These are phyloP conservation scores for Naganishia kalamii DNA, from an alignment of 768 basidiomycete genomes.

Conservation along the genomic window DNA sequence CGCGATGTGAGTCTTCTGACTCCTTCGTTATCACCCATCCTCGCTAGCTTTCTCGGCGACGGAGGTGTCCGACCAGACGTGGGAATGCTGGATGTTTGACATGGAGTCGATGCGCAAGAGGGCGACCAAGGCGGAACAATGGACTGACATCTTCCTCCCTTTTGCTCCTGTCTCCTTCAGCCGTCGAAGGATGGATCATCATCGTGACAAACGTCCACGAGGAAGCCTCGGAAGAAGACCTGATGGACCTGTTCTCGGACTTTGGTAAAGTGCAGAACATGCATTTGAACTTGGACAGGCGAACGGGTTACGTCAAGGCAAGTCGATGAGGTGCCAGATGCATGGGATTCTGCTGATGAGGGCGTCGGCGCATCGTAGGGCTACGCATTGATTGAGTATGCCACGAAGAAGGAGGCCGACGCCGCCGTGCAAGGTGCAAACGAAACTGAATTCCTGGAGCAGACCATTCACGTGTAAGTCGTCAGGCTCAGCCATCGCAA, in stretches of 20 bases:
- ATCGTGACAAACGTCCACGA: conserved; percentile 94
- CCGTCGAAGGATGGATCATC: conserved; percentile 98
- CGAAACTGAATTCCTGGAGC: conserved; percentile 75
- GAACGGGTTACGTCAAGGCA: conserved; percentile 98
- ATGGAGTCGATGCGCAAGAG: neutral
- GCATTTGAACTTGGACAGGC: conserved; percentile 89
- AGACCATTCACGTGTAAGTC: conserved; percentile 61
- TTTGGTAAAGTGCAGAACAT: conserved; percentile 97
- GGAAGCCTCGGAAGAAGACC: conserved; percentile 95
- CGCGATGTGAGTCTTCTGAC: conserved; percentile 62
- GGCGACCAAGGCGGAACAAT: neutral
- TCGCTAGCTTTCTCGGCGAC: neutral
- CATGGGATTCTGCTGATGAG: neutral
- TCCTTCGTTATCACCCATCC: neutral
- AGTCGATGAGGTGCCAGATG: conserved; percentile 14
- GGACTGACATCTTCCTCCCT: neutral
- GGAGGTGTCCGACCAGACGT: no score
- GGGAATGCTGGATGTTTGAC: no score
- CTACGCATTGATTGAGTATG: conserved; percentile 95
- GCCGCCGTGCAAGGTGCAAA: conserved; percentile 85
- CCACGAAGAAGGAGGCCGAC: conserved; percentile 88
- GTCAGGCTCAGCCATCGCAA: neutral
- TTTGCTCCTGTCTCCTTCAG: conserved; percentile 49
- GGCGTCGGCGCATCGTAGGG: conserved; percentile 55
- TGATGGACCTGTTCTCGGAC: conserved; percentile 91